phyloP scores from a whole-genome alignment of 2,329 filamentous ascomycete genomes.

The Sporothrix phasma region DNA sequence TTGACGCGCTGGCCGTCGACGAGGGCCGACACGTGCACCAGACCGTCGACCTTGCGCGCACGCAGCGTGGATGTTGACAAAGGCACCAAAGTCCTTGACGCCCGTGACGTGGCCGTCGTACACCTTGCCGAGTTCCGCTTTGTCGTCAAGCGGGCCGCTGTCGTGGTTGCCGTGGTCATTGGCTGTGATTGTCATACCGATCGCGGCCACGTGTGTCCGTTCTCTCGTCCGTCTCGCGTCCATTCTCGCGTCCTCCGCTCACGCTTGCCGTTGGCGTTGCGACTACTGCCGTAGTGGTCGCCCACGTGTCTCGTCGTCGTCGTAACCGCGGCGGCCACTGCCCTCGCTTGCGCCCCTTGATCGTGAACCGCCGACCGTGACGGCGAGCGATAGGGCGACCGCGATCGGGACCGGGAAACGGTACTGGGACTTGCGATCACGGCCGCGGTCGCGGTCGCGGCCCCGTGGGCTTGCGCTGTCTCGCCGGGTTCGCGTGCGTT shows the following conservation, averaged over 20 bases:
- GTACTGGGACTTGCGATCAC: constrained; percentile 32
- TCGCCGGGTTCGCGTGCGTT: constrained; percentile 12
- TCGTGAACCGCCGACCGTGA: too few species aligned
- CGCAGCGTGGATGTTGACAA: constrained; percentile 84
- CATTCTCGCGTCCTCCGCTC: constrained; percentile 30
- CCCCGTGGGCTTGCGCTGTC: constrained; percentile 18
- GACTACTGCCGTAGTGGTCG: constrained; percentile 24
- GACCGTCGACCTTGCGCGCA: constrained; percentile 79
- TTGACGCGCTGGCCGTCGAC: constrained; percentile 77
- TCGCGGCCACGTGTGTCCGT: constrained; percentile 33
- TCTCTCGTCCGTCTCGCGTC: constrained; percentile 23
- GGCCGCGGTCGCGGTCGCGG: constrained; percentile 32
- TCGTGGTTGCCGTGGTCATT: constrained; percentile 39
- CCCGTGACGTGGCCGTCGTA: constrained; percentile 87
- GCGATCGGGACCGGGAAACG: constrained; percentile 32
- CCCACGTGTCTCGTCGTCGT: constrained; percentile 7
- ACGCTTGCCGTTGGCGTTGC: constrained; percentile 24
- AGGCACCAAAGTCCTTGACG: constrained; percentile 90
- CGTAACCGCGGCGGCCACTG: constrained; percentile 18
- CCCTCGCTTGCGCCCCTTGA: constrained; percentile 34
- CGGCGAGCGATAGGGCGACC: constrained; percentile 21
- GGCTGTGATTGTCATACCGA: constrained; percentile 42
- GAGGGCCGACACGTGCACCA: constrained; percentile 90
- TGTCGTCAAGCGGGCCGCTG: constrained; percentile 65
- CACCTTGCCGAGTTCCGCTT: constrained; percentile 72